These are phyloP conservation scores for Fusarium tjaetaba DNA, from an alignment of 2,329 filamentous ascomycete species.

Conservation along the genomic window DNA sequence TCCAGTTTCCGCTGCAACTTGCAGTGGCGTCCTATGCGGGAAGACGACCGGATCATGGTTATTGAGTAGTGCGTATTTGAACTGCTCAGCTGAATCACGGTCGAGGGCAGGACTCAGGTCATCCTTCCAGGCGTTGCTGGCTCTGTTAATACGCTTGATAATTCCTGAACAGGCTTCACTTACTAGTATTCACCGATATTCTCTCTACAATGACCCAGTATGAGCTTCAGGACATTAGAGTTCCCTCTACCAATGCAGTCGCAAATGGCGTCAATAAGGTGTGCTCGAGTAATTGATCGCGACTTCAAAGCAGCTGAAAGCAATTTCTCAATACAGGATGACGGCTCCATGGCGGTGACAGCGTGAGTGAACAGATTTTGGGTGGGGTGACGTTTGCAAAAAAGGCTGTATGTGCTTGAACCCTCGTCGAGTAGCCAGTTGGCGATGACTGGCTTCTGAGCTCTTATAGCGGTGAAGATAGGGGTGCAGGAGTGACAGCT, in stretches of 20 bases:
- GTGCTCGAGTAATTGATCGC: background rate
- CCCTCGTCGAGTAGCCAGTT: background rate
- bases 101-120: rapidly evolving
- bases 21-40: background rate
- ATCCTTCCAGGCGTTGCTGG: background rate
- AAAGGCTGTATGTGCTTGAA: background rate
- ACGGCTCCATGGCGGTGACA: background rate
- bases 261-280: background rate
- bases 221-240: background rate
- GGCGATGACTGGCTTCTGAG: background rate
- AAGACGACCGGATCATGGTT: rapidly evolving
- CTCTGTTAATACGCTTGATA: background rate
- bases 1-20: background rate
- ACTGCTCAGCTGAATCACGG: background rate
- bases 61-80: background rate
- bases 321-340: background rate
- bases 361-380: background rate
- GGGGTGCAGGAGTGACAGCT: background rate
- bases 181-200: background rate
- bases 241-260: background rate
- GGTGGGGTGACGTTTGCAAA: background rate
- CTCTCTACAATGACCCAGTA: background rate
- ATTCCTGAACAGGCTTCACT: rapidly evolving
- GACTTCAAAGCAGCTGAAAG: background rate
- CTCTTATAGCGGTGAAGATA: background rate